Evolutionary conservation across 768 basidiomycete species (phyloP), one percentile per base, ranked within the genome.

Genomic region (Tricholoma sp.): DNA sequence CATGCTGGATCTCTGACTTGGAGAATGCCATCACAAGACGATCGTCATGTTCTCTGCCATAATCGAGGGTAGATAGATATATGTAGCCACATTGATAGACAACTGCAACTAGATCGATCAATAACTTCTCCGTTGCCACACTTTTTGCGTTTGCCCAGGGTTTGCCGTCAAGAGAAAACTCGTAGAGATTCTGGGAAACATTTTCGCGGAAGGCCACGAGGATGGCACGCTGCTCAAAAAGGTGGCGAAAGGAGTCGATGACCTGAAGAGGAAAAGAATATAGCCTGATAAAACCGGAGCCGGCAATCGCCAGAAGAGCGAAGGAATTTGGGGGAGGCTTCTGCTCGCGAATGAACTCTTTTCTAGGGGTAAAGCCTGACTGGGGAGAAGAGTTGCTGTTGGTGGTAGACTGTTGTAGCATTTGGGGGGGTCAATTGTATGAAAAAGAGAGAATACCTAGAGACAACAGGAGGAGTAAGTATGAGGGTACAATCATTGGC

Each of bases 1-100:
- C 53, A 14, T 68, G 61, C 5, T 67, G 58, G n/a, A 69, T 61
- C 14, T 57, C 62, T 41, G 83, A 76, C 56, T 77, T 82, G 14
- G 87, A 86, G 69, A 91, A 91, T 18, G 85, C 79, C 64, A 91
- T 79, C 52, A 83, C 81, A 8, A 91, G 66, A 41, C 84, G 81
- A 70, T 91, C 89, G 63, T 90, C 89, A 43, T 73, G 76, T 69
- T 91, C 89, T 56, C 86, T 79, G 31, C 88, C 89, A 67, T 90
- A 91, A 71, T 89, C 88, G 59, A 91, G 75, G 43, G 80, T 80
- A 19, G 88, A 88, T 8, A 89, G 74, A 61, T 83, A 85, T 21
- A 72, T 72, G 66, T 83, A 88, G 39, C 85, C 85, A 64, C 79
- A 79, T 55, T 80, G 79, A 65, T 85, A 83, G 41, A 91, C 72